Conservation (phyloP, 2,329 filamentous ascomycete genomes). For the Ceratocystis huliohia region DNA sequence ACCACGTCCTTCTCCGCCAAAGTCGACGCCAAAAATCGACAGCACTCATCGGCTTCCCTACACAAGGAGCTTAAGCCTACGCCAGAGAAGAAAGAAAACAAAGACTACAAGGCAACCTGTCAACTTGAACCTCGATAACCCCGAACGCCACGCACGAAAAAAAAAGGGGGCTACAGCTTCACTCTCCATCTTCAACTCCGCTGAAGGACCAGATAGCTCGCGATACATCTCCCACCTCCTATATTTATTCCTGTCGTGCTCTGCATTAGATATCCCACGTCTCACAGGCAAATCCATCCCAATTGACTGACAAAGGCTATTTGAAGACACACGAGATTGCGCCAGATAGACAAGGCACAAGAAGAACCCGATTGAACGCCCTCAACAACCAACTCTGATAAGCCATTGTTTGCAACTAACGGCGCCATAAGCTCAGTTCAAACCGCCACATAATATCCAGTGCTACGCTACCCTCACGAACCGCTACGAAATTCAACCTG, state of each 20-base stretch:
- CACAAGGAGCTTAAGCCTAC: too few relatives aligned
- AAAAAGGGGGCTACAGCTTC: slow-evolving; percentile 2
- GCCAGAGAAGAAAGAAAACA: neutral
- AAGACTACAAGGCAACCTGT: slow-evolving; percentile 8
- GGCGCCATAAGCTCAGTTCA: too few relatives aligned
- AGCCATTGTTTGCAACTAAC: too few relatives aligned
- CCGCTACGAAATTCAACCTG: neutral
- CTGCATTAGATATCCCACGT: too few relatives aligned
- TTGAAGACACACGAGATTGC: too few relatives aligned
- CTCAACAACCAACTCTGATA: too few relatives aligned
- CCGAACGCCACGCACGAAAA: neutral
- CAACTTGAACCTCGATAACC: slow-evolving; percentile 6
- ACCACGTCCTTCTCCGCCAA: neutral
- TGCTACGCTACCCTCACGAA: neutral
- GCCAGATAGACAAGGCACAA: too few relatives aligned
- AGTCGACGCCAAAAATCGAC: neutral
- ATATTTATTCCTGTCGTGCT: too few relatives aligned
- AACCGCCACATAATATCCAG: too few relatives aligned
- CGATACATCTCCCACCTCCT: neutral
- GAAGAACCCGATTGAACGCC: too few relatives aligned
- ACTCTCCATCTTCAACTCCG: neutral
- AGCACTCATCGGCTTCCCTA: neutral
- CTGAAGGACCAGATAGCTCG: neutral
- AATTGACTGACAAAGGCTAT: too few relatives aligned
- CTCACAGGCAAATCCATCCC: too few relatives aligned